Base-by-base conservation (phyloP, 805 yeast genomes). In the Ogataea methanolica region DNA sequence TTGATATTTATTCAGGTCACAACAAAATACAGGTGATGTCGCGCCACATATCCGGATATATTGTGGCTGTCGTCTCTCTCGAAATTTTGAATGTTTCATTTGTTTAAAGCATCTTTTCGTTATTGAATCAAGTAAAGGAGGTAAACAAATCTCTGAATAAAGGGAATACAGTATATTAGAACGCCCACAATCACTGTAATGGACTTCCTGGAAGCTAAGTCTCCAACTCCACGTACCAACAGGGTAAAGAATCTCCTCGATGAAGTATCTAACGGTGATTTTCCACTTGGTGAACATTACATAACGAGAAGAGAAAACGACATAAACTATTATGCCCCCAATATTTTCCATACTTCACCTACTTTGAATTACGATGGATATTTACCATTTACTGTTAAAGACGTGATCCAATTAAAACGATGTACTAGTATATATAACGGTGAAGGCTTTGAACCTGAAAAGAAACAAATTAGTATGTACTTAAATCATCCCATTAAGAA, bases 401-500 rank as follows among this genome's bases (percentile, higher is more conserved):
- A 73, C 47, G 35, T 72, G 0, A 17, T 53, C 1, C 31, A 51
- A 12, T 42, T 63, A 26, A 46, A 41, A 9, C 45, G 45, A 15
- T 52, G 65, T 3, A 40, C 56, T 2, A 52, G 55, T 0, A 43
- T 68, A 0, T 70, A 71, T 44, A 62, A 57, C 3, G 43, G 46
- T n/a, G 48, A 54, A 14, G 70, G 66, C 1, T 39, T 48, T 15
- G 39, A 47, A 1, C 51, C 58, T 0, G 41, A 46, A 17, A 41
- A 29, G 2, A 44, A 56, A 3, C 51, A 53, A 9, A 62, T 65
- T 5, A 47, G 67, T 4, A 53, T 77, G 58, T 56, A 66, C 36
- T 56, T 59, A 1, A 77, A 77, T 49, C 74, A 75, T 57, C 82
- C 82, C 0, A 43, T 76, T 2, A 52, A 58, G 17, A 54, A 53